Percentiles rank a stretch among this genome's conserved stretches.
Evolutionary conservation across 2,329 filamentous ascomycete genomes (phyloP).

Genomic region (Cercospora zeae-maydis): DNA sequence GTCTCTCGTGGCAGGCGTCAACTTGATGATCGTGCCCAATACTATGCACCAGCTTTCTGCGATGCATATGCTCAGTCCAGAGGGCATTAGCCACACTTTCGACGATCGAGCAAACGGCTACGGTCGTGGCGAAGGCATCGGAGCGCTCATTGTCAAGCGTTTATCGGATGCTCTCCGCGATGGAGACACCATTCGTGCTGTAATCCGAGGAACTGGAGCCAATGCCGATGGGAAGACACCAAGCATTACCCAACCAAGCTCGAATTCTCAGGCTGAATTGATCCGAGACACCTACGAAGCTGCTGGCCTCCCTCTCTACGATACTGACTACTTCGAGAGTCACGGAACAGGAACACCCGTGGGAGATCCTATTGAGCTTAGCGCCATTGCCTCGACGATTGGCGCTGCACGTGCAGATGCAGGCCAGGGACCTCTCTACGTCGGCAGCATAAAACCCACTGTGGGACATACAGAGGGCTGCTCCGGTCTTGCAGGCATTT

Average conservation of each 20-base stretch:
- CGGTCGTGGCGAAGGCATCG: not conserved
- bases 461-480: constrained; percentile 21
- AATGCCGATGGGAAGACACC: constrained; percentile 1
- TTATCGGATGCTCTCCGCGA: not conserved
- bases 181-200: constrained; percentile 9
- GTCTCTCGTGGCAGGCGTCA: not conserved
- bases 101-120: not conserved
- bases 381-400: not conserved
- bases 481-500: constrained; percentile 2
- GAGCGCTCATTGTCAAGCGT: not conserved
- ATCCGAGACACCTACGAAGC: not conserved
- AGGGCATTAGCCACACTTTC: not conserved
- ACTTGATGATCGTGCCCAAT: not conserved
- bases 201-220: constrained; percentile 1
- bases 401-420: too few species aligned
- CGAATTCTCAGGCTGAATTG: not conserved
- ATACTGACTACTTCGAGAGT: not conserved
- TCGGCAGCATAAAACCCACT: not conserved
- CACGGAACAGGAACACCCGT: not conserved
- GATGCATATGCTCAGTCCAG: not conserved
- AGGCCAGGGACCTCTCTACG: not conserved
- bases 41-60: not conserved
- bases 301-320: not conserved
- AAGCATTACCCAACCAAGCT: constrained; percentile 3
- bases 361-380: not conserved